Evolutionary conservation across 306 rosid species (phyloP), one percentile per base, ranked within the genome.

Genomic region (Hippophae tibetana): DNA sequence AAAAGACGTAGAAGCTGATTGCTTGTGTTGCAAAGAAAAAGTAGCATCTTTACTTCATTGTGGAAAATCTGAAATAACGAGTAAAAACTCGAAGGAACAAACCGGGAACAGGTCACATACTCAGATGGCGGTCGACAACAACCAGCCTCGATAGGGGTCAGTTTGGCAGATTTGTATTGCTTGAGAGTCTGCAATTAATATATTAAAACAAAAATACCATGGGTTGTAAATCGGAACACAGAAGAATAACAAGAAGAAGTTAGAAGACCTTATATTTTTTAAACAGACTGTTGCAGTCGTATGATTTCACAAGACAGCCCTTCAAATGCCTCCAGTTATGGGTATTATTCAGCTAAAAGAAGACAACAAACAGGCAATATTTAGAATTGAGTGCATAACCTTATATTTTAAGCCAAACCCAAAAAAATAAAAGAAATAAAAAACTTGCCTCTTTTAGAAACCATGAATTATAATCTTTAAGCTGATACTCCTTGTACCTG

Each of bases 401-500:
- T 31, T 31, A 31, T 27, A 52, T 55, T 54, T 48, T 40, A 25
- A 48, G 18, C 47, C 52, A 44, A 44, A 64, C 45, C 73, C 43
- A 14, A 44, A 43, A 49, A 25, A 43, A 48, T 63, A 8, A 68
- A 47, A n/a, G n/a, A 42, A 44, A 53, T 41, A 43, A 38, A 61
- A 48, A 50, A 56, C 53, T 66, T 56, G 82, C 98, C 86, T 92
- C 83, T 72, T 87, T 92, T 73, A 87, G 79, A 67, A 87, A 92
- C 95, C 95, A 92, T 48, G 96, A 72, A 75, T 94, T 88, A 68
- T 83, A 92, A 76, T 92, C 98, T 69, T 81, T 81, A 64, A 92
- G 87, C 64, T 83, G 89, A 79, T 92, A 92, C 73, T 92, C 98
- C 79, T 92, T 92, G 71, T 85, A 92, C 77, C 98, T 90, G 76